phyloP scores from a whole-genome alignment of 1,284 basidiomycete genomes.

The Rhodofomes roseus region DNA sequence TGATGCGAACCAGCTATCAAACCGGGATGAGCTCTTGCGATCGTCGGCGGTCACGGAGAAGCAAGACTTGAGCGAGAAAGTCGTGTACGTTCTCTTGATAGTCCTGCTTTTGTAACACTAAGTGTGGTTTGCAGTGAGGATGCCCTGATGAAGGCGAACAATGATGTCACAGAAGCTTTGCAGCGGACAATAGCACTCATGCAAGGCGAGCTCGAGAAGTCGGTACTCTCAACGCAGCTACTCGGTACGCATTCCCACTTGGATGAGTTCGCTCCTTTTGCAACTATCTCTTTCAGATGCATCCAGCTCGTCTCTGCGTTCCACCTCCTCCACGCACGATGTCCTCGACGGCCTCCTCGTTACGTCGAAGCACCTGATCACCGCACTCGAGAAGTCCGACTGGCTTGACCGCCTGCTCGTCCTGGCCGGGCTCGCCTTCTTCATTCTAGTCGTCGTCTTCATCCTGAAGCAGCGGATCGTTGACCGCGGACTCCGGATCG shows the following conservation, averaged over 20 bases:
- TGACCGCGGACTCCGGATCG: conserved; percentile 65
- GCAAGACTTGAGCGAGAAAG: conserved; percentile 45
- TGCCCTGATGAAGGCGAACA: conserved; percentile 80
- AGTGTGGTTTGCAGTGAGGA: conserved; percentile 59
- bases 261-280: neutral
- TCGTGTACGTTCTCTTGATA: conserved; percentile 40
- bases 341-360: conserved; percentile 70
- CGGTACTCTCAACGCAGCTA: conserved; percentile 81
- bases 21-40: conserved; percentile 61
- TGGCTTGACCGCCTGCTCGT: conserved; percentile 89
- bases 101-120: neutral
- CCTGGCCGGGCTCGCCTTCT: conserved; percentile 74
- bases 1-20: conserved; percentile 53
- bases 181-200: conserved; percentile 81
- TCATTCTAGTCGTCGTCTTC: conserved; percentile 79
- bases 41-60: conserved; percentile 47
- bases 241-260: conserved; percentile 53
- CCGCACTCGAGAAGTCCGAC: conserved; percentile 83
- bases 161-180: conserved; percentile 84
- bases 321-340: conserved; percentile 79
- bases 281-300: conserved; percentile 48
- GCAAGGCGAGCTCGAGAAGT: conserved; percentile 88
- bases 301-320: conserved; percentile 72
- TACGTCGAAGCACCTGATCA: conserved; percentile 80
- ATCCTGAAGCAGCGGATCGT: conserved; percentile 85